Percentiles rank a stretch among this genome's conserved stretches.
phyloP scores from a whole-genome alignment of 805 yeast genomes.

The Kuraishia ogatae region DNA sequence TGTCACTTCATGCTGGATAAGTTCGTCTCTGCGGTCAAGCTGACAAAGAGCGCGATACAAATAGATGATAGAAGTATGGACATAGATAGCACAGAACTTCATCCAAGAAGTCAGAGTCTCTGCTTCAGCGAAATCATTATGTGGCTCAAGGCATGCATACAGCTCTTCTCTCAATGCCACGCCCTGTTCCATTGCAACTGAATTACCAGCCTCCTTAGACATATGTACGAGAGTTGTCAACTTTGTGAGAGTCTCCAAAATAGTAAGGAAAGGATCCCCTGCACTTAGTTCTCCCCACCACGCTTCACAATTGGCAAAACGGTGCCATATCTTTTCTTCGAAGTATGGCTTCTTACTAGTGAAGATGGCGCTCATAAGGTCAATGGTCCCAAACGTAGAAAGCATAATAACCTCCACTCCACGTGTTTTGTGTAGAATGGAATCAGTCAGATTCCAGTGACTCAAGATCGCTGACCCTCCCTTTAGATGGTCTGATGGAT shows the following conservation, averaged over 20 bases:
- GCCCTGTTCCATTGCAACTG: background rate
- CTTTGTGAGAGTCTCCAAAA: constrained; percentile 14
- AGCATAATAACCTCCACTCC: constrained; percentile 9
- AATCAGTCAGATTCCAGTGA: background rate
- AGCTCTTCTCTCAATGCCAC: background rate
- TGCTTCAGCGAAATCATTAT: background rate
- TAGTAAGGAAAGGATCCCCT: constrained; percentile 21
- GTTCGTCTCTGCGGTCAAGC: background rate
- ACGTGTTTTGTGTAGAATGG: constrained; percentile 3
- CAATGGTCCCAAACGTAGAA: constrained; percentile 20
- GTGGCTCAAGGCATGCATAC: background rate
- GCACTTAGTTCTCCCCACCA: constrained; percentile 19
- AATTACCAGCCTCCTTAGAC: background rate
- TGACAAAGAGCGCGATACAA: constrained; percentile 11
- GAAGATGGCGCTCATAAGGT: constrained; percentile 15
- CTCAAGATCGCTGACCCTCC: constrained; percentile 17
- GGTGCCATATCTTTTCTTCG: constrained; percentile 12
- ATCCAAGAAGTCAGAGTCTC: constrained; percentile 8
- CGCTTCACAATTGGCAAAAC: constrained; percentile 13
- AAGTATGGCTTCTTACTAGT: constrained; percentile 13
- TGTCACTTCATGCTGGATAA: constrained; percentile 11
- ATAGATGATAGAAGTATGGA: constrained; percentile 14
- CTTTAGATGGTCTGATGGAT: constrained; percentile 11
- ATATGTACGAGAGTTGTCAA: constrained; percentile 9
- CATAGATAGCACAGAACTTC: constrained; percentile 14